Conservation (phyloP, 2,329 filamentous ascomycete species). For the Tolypocladium guangdongense region DNA sequence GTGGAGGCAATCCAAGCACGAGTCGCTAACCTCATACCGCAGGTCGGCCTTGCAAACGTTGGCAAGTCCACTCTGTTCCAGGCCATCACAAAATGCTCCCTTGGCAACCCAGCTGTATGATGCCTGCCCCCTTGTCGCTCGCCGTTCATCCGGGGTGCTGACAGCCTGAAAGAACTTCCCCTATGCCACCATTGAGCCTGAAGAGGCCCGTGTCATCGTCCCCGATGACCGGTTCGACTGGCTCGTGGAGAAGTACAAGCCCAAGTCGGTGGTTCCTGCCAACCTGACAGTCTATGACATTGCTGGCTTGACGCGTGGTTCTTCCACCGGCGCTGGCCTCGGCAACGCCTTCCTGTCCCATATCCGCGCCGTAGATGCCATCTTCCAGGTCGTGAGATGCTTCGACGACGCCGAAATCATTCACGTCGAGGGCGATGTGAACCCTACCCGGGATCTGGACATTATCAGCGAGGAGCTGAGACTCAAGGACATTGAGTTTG, state of each 20-base stretch:
- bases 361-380: constrained; percentile 94
- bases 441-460: constrained; percentile 84
- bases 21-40: not conserved
- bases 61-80: constrained; percentile 99
- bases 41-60: constrained; percentile 98
- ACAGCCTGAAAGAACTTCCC: constrained; percentile 71
- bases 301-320: constrained; percentile 88
- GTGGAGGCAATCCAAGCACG: not conserved
- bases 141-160: constrained; percentile 26
- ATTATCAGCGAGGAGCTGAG: constrained; percentile 96
- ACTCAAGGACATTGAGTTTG: constrained; percentile 97
- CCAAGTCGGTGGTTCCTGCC: constrained; percentile 92
- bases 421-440: constrained; percentile 97
- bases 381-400: constrained; percentile 93
- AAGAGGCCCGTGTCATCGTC: constrained; percentile 94
- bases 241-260: constrained; percentile 93
- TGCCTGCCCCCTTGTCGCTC: constrained; percentile 16
- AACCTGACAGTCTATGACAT: constrained; percentile 99
- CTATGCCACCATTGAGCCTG: constrained; percentile 96
- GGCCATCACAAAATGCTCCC: constrained; percentile 93
- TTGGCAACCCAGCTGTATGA: constrained; percentile 92
- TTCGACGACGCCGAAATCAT: constrained; percentile 99
- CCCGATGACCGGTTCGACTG: constrained; percentile 95
- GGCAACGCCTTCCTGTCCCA: constrained; percentile 98
- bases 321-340: constrained; percentile 92